These are phyloP conservation scores for Triticum turgidum DNA, from an alignment of 176 grass and related monocot genomes.

Conservation along the genomic window DNA sequence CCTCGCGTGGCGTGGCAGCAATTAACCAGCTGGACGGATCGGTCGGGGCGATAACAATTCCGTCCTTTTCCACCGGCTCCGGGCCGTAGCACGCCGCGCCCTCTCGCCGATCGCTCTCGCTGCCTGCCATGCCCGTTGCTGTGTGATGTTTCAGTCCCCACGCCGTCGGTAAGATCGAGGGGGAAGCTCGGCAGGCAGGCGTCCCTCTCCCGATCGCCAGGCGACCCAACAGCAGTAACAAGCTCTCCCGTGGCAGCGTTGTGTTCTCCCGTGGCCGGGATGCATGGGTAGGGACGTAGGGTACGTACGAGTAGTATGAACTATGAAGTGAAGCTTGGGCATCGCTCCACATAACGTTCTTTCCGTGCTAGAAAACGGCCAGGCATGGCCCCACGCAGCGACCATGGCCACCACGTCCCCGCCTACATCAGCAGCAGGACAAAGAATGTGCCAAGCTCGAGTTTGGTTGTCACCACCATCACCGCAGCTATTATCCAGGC, in stretches of 20 bases:
- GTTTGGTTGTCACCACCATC: not conserved
- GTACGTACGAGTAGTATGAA: too few relatives aligned
- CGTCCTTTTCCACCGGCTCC: not conserved
- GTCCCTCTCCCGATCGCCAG: too few relatives aligned
- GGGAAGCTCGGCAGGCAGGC: too few relatives aligned
- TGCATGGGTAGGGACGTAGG: too few relatives aligned
- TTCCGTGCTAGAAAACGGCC: too few relatives aligned
- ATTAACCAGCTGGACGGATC: not conserved
- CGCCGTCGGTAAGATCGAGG: not conserved
- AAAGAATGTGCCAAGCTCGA: not conserved
- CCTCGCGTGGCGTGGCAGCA: not conserved
- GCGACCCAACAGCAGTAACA: too few relatives aligned
- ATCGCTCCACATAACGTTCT: too few relatives aligned
- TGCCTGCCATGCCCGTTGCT: not conserved
- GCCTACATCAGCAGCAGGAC: not conserved
- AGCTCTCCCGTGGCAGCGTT: too few relatives aligned
- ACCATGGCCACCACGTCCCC: not conserved
- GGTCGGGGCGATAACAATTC: not conserved
- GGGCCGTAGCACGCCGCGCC: not conserved
- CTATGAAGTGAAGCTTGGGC: too few relatives aligned
- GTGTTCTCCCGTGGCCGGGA: too few relatives aligned
- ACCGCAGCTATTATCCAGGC: not conserved
- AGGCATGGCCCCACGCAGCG: not conserved
- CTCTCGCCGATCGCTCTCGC: not conserved
- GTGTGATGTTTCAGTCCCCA: not conserved